Conservation (phyloP, 208 protist species). For the Acanthamoeba culbertsoni region DNA sequence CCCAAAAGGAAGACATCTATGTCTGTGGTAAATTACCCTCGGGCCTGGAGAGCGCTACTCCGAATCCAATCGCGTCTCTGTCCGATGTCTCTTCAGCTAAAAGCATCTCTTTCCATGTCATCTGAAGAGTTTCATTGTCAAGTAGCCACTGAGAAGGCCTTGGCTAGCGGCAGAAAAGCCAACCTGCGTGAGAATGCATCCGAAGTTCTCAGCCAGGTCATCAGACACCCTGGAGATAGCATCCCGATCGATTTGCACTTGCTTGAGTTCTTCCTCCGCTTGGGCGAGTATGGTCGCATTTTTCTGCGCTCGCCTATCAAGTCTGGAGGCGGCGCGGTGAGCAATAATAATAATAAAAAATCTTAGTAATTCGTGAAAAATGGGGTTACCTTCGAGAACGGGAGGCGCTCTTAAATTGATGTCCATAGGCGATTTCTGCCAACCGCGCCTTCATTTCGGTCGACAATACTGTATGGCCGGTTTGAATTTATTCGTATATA, state of each 20-base stretch:
- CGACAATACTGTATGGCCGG: background rate
- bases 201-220: background rate
- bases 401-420: background rate
- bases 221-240: background rate
- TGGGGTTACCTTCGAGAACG: background rate
- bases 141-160: background rate
- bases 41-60: conserved; percentile 60
- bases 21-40: background rate
- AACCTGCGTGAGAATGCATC: background rate
- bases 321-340: background rate
- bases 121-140: conserved; percentile 32
- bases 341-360: background rate
- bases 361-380: background rate
- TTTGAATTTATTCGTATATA: too few relatives aligned
- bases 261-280: background rate
- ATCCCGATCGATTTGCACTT: background rate
- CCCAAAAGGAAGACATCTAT: background rate
- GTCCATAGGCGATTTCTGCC: background rate
- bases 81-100: background rate
- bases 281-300: background rate
- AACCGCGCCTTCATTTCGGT: background rate
- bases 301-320: background rate
- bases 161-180: background rate
- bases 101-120: conserved; percentile 60
- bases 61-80: conserved; percentile 62